Evolutionary conservation across 139 green algal genomes (phyloP).

Genomic region (Ettlia oleoabundans): DNA sequence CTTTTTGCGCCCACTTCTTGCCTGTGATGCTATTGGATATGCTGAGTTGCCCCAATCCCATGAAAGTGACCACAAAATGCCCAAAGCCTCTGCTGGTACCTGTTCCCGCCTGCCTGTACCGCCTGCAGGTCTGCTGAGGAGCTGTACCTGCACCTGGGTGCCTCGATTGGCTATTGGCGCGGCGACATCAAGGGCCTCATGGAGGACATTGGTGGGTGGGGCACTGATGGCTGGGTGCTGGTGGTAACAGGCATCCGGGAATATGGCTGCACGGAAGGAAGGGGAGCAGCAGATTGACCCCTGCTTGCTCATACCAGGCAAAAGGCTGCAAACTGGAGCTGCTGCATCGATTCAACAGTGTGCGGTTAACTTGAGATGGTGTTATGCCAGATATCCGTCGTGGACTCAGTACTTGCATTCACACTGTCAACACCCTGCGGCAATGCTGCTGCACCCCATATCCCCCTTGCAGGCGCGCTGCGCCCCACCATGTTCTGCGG

Average conservation of each 20-base stretch:
- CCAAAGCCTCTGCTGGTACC: background rate
- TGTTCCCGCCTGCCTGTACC: background rate
- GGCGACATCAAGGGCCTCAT: slow-evolving; percentile 72
- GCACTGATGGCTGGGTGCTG: background rate
- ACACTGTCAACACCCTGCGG: background rate
- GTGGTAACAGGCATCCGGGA: background rate
- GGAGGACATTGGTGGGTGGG: slow-evolving; percentile 66
- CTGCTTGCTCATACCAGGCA: too few species aligned
- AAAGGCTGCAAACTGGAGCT: too few species aligned
- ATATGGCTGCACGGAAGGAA: too few species aligned
- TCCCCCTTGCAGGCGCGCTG: slow-evolving; percentile 52
- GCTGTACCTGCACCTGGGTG: slow-evolving; percentile 77
- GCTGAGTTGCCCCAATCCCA: too few species aligned
- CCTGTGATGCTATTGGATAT: background rate
- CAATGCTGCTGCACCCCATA: background rate
- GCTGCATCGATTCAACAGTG: too few species aligned
- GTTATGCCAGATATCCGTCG: too few species aligned
- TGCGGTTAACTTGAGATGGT: too few species aligned
- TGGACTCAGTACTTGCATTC: too few species aligned
- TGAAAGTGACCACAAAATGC: too few species aligned
- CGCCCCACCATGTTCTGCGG: slow-evolving; percentile 92
- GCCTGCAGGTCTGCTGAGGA: slow-evolving; percentile 74
- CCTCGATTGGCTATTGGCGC: slow-evolving; percentile 84
- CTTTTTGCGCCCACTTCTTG: slow-evolving; percentile 45
- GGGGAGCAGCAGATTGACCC: too few species aligned